Conservation (phyloP, 2,329 filamentous ascomycete genomes). For the Cytospora chrysosperma region DNA sequence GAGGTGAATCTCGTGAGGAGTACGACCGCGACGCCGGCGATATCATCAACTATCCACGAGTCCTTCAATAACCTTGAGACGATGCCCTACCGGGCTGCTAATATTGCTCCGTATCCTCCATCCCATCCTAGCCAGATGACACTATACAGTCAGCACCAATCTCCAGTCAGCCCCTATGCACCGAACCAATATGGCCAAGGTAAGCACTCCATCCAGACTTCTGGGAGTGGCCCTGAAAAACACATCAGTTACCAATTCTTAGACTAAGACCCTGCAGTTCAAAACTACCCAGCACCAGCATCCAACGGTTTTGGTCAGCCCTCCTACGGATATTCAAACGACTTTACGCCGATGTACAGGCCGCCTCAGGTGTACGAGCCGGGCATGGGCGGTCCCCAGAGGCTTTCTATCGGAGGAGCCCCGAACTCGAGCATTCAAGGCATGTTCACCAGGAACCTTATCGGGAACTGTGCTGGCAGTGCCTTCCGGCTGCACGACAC, state of each 20-base stretch:
- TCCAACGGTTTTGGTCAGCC: constrained; percentile 23
- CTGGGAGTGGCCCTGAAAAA: no score
- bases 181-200: constrained; percentile 20
- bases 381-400: constrained; percentile 32
- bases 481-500: constrained; percentile 81
- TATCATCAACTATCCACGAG: constrained; percentile 75
- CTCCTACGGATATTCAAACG: constrained; percentile 19
- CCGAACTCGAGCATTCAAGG: constrained; percentile 56
- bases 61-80: constrained; percentile 64
- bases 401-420: constrained; percentile 41
- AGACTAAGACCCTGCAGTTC: constrained; percentile 12
- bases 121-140: constrained; percentile 20
- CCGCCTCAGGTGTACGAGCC: constrained; percentile 35
- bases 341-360: constrained; percentile 30
- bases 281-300: constrained; percentile 17
- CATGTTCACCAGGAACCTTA: constrained; percentile 94
- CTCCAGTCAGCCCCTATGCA: constrained; percentile 20
- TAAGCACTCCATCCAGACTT: neutral
- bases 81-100: constrained; percentile 25
- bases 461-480: constrained; percentile 86
- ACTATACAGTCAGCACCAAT: constrained; percentile 28
- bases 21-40: constrained; percentile 65
- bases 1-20: constrained; percentile 67
- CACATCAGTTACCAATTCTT: neutral
- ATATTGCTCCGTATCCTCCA: constrained; percentile 23